Evolutionary conservation across 225 moss, liverwort and hornwort genomes (phyloP), one percentile per base, ranked within the genome.

Genomic region (Sphagnum tenellum): DNA sequence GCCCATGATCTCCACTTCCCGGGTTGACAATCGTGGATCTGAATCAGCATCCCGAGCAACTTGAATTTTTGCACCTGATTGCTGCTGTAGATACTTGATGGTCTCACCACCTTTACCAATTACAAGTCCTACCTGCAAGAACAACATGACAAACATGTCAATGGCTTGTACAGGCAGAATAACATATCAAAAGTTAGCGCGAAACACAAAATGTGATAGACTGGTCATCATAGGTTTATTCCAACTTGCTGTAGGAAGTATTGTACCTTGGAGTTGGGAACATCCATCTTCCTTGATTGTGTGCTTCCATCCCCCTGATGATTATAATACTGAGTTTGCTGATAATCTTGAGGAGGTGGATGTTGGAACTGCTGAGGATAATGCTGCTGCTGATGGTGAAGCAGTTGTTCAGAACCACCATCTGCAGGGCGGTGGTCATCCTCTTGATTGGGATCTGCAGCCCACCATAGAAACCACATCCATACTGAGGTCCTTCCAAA

Each of bases 61-160:
- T 75, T 96, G 96, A 54, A 96, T 96, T 70, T 92, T 86, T 44
- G 96, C 96, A 62, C 96, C 96, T 55, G 96, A 96, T 64, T 96
- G 96, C 48, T 90, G 96, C 64, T 96, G 96, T 59, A 96, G 70
- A 65, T 96, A 96, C 54, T 96, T 96, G 59, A 96, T 96, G 2
- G 96, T 96, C 67, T 96, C 96, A 14, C 96, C 96, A 45, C 96
- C 96, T 87, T 96, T 96, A 3, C 96, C 96, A 69, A 96, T 96
- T 6, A 96, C 96, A 54, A 96, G 88, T 47, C 96, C 96, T 66
- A 96, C 95, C 95, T 94, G 76, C 59, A 60, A 64, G 29, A 29
- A 29, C 29, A 29, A 29, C 29, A n/a, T n/a, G n/a, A n/a, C n/a
- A n/a, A n/a, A n/a, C n/a, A 29, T 29, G 29, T 29, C 29, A 29